Conservation (phyloP, 2,329 filamentous ascomycete species). For the Verticillium klebahnii region DNA sequence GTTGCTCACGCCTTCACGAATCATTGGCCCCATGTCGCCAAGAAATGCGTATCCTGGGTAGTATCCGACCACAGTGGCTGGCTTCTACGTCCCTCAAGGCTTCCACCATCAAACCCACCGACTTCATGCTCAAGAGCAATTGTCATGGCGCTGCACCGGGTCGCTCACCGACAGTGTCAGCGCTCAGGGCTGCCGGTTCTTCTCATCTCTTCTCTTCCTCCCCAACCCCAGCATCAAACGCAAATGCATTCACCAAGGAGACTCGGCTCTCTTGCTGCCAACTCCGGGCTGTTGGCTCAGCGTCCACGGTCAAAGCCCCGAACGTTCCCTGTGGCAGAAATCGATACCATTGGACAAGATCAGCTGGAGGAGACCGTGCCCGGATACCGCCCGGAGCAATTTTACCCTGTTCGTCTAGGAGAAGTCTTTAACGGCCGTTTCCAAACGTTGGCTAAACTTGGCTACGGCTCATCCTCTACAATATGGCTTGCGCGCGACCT, state of each 20-base stretch:
- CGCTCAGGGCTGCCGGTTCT: too few species aligned
- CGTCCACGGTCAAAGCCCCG: constrained; percentile 8
- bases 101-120: too few species aligned
- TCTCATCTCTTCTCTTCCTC: too few species aligned
- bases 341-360: constrained; percentile 9
- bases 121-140: too few species aligned
- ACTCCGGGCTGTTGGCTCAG: not conserved
- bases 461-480: constrained; percentile 34
- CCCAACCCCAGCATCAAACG: not conserved
- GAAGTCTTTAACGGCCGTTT: constrained; percentile 30
- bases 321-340: constrained; percentile 13
- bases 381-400: constrained; percentile 26
- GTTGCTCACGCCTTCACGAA: too few species aligned
- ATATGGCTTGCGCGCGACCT: constrained; percentile 33
- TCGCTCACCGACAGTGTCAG: too few species aligned
- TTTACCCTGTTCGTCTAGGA: constrained; percentile 32
- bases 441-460: constrained; percentile 33
- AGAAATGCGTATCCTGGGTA: too few species aligned
- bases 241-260: not conserved
- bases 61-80: too few species aligned
- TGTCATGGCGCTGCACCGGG: too few species aligned
- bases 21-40: too few species aligned
- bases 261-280: not conserved
- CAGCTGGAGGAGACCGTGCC: constrained; percentile 28
- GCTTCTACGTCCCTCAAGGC: too few species aligned